Percentiles rank a stretch among this genome's conserved stretches.
phyloP scores from a whole-genome alignment of 257 asterid species.

The Lithospermum erythrorhizon region DNA sequence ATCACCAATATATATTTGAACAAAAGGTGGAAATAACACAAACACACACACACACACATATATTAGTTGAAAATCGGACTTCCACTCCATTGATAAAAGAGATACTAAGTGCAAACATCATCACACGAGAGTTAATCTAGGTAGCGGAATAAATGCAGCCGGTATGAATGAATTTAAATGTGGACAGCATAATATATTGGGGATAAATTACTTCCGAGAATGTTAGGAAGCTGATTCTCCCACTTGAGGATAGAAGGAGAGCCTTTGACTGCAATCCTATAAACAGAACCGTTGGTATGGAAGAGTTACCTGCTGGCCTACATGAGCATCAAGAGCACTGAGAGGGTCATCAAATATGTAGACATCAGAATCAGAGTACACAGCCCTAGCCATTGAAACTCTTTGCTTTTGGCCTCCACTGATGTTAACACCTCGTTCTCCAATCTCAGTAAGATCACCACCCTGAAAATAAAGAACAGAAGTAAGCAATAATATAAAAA shows the following conservation, averaged over 20 bases:
- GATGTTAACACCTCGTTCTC: slow-evolving; percentile 88
- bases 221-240: no score
- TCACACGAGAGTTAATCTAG: no score
- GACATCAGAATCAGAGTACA: slow-evolving; percentile 75
- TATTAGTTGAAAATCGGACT: no score
- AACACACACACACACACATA: no score
- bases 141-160: no score
- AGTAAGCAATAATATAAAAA: neutral
- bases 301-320: slow-evolving; percentile 57
- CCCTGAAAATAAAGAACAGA: slow-evolving; percentile 36
- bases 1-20: neutral
- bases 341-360: slow-evolving; percentile 86
- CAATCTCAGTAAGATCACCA: slow-evolving; percentile 83
- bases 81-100: no score
- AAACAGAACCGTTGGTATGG: neutral
- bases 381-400: slow-evolving; percentile 93
- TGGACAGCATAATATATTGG: no score
- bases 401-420: slow-evolving; percentile 97
- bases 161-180: no score
- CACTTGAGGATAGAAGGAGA: no score
- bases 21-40: no score
- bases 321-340: slow-evolving; percentile 87
- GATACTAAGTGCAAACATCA: neutral
- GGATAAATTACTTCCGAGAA: no score
- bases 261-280: no score